Percentiles rank a stretch among this genome's conserved stretches.
These are phyloP conservation scores for Apiotrichum gamsii DNA, from an alignment of 1,284 basidiomycete genomes.

Conservation along the genomic window DNA sequence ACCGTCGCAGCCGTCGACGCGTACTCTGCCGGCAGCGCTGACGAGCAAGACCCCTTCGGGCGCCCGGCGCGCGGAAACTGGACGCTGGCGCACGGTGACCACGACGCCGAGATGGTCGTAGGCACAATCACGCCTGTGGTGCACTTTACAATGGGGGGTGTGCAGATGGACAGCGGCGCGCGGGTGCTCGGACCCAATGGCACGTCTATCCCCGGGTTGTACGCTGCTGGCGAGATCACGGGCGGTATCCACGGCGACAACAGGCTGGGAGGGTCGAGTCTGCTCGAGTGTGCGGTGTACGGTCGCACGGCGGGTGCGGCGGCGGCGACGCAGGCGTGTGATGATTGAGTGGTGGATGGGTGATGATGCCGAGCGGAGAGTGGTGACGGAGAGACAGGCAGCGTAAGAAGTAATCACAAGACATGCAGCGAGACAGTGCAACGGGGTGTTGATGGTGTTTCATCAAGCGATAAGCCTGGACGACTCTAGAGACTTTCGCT, in stretches of 20 bases:
- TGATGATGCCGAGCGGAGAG: too few relatives aligned
- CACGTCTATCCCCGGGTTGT: constrained; percentile 1
- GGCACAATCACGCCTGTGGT: constrained; percentile 10
- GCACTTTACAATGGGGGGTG: constrained; percentile 17
- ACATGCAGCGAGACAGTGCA: too few relatives aligned
- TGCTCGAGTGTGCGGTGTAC: constrained; percentile 16
- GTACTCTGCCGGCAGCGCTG: constrained; percentile 4
- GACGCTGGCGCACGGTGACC: constrained; percentile 3
- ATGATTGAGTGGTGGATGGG: too few relatives aligned
- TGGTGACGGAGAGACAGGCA: too few relatives aligned
- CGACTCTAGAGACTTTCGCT: too few relatives aligned
- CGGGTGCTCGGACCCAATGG: background rate
- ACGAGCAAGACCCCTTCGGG: constrained; percentile 2
- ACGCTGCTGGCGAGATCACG: constrained; percentile 12
- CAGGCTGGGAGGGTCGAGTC: constrained; percentile 9
- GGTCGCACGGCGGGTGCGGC: constrained; percentile 9
- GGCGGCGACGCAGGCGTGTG: too few relatives aligned
- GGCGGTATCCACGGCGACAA: constrained; percentile 17
- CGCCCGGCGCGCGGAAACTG: constrained; percentile 5
- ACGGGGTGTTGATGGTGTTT: too few relatives aligned
- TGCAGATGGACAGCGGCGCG: constrained; percentile 2
- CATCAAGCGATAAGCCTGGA: too few relatives aligned
- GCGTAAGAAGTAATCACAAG: too few relatives aligned
- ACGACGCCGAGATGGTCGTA: constrained; percentile 6
- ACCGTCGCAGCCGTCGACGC: background rate